Evolutionary conservation across 768 basidiomycete genomes (phyloP), one percentile per base, ranked within the genome.

Genomic region (Tephrocybe sp.): DNA sequence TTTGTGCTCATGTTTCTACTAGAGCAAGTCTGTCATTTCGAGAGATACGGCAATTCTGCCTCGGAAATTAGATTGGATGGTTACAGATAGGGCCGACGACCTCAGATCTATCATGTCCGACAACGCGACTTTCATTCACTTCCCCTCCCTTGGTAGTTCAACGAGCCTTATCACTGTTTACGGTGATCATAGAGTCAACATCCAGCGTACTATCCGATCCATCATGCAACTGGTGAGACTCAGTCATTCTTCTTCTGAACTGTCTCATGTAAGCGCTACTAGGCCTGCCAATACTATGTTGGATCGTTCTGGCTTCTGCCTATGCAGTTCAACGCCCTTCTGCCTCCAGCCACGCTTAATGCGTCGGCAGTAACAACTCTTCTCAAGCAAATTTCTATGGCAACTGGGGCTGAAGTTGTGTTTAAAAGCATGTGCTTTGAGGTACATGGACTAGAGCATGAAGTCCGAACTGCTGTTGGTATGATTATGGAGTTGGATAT

Each of bases 391-490:
- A 88, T 98, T 37, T 88, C 94, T 15, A 80, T 88, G 54, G 76
- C 84, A 9, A 90, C 93, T 2, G 93, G 94, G 3, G 92, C 95
- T 17, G 96, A 98, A 64, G 84, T 95, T 24, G 93, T 97, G 6
- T 98, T 95, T 75, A 97, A 97, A 71, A 88, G 86, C 64, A 96
- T 95, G 83, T 93, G 91, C 68, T 98, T 98, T 61, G 96, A 98
- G 73, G 85, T 97, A 76, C 93, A 97, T 62, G 96, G 96, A 14
- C 76, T 93, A 23, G 93, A 98, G 66, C 80, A 88, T 44, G 92
- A 98, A 75, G 93, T 98, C 21, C 82, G 93, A 47, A 74, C 84
- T 14, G 93, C 93, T 0, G 83, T 98, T 15, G 77, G 75, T 54
- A 87, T 93, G 81, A 82, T 98, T 24, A 75, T 95, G 66, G 94